These are phyloP conservation scores for Yamadazyma insecticola DNA, from an alignment of 805 yeast species.

Conservation along the genomic window DNA sequence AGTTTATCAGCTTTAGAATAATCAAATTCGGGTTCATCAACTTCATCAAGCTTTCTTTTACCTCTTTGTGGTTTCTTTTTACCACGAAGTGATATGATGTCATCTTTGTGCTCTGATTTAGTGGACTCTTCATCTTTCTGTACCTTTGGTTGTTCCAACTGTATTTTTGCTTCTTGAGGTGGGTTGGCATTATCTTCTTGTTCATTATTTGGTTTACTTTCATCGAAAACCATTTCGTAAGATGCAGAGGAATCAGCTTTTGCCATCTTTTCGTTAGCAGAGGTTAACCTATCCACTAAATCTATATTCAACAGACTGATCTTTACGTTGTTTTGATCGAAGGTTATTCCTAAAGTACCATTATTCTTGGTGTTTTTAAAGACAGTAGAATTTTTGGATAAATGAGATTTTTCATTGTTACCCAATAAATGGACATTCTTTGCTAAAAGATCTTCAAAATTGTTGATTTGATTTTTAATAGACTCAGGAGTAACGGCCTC, in stretches of 20 bases:
- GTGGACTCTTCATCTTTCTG: too few relatives aligned
- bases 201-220: too few relatives aligned
- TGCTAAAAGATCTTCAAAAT: conserved; percentile 10
- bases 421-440: conserved; percentile 10
- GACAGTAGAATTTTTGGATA: background rate
- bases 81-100: conserved; percentile 36
- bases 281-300: too few relatives aligned
- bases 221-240: too few relatives aligned
- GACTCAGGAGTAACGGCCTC: conserved; percentile 4
- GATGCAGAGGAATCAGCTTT: too few relatives aligned
- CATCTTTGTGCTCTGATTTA: conserved; percentile 19
- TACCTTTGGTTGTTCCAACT: too few relatives aligned
- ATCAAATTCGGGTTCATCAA: conserved; percentile 32
- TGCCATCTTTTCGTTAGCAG: too few relatives aligned
- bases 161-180: too few relatives aligned
- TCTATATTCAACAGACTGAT: too few relatives aligned
- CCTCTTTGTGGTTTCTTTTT: conserved; percentile 6
- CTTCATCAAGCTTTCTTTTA: conserved; percentile 1
- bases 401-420: background rate
- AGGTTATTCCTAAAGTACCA: too few relatives aligned
- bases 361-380: background rate
- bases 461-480: conserved; percentile 2
- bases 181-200: too few relatives aligned
- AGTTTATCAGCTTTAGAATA: conserved; percentile 42
- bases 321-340: too few relatives aligned